Conservation (phyloP, 441 rosid species). For the Brassica balearica region DNA sequence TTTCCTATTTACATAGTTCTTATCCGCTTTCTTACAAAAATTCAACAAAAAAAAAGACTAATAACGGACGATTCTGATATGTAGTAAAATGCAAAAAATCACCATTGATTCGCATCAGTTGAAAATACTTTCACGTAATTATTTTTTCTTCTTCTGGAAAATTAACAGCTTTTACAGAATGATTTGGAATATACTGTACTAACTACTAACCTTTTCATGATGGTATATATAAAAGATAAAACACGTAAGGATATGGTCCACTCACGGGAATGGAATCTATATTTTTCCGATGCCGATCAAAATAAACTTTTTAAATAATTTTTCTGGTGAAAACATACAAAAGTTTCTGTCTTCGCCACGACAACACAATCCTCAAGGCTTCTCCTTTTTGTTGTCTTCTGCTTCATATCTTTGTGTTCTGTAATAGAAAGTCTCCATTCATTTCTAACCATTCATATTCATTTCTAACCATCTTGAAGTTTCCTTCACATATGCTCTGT, state of each 20-base stretch:
- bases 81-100: not conserved
- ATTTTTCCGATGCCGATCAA: slow-evolving; percentile 29
- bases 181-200: slow-evolving; percentile 7
- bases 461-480: too few species aligned
- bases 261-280: slow-evolving; percentile 50
- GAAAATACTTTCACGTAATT: not conserved
- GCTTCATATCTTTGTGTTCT: slow-evolving; percentile 27
- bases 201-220: slow-evolving; percentile 1
- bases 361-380: slow-evolving; percentile 41
- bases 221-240: slow-evolving; percentile 12
- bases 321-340: slow-evolving; percentile 34
- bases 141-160: not conserved
- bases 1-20: not conserved
- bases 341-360: slow-evolving; percentile 33
- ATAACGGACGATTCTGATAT: not conserved
- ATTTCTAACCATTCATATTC: slow-evolving; percentile 29
- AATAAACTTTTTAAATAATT: not conserved
- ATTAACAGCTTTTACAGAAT: slow-evolving; percentile 12
- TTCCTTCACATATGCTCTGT: slow-evolving; percentile 25
- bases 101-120: not conserved
- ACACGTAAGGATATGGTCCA: slow-evolving; percentile 41
- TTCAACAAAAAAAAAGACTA: not conserved
- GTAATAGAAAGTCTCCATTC: slow-evolving; percentile 5
- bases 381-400: slow-evolving; percentile 46
- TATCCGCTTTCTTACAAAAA: not conserved